Evolutionary conservation across 2,329 filamentous ascomycete genomes (phyloP), one percentile per base, ranked within the genome.

Genomic region (Sporothrix pallida): DNA sequence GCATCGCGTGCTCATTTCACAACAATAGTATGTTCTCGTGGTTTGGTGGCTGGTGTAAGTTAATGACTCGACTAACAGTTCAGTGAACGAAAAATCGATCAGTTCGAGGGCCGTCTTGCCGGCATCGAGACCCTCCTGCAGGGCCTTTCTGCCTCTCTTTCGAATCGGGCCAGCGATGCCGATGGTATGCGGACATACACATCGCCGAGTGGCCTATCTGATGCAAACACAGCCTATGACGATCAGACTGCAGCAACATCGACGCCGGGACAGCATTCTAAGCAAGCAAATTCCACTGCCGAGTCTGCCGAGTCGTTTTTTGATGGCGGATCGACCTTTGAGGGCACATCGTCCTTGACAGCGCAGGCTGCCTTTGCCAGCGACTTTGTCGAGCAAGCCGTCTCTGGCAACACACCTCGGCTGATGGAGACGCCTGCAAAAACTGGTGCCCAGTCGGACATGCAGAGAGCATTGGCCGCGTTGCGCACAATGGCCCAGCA

Each of bases 1-100:
- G 56, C 87, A 89, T 77, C 82, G 87, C 71, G 87, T 89, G 54
- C 81, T 89, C 75, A 89, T 89, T 74, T 89, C 87, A 2, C 87
- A 86, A 60, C 87, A 89, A 84, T 89, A 89, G 87, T 89, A 80
- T 54, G 70, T 17, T n/a, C 23, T 84, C 87, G 50, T 52, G 7
- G 50, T 52, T 15, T 52, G 7, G 3, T 20, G 7, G 17, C 5
- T 17, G 48, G 10, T 52, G 48, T 52, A 26, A 26, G 23, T 26
- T 26, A 26, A 26, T 26, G 23, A 26, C 23, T 48, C 9, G n/a
- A 23, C 52, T 56, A 20, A 58, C 20, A 12, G 13, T 12, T 13
- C 54, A 58, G 54, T 31, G 54, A 58, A 13, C 54, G 54, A 15
- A 58, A 58, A 23, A 58, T 58, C 23, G 54, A 58, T 31, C 54